Evolutionary conservation across 2,329 filamentous ascomycete genomes (phyloP), one percentile per base, ranked within the genome.

Genomic region (Botrytis pseudocinerea): DNA sequence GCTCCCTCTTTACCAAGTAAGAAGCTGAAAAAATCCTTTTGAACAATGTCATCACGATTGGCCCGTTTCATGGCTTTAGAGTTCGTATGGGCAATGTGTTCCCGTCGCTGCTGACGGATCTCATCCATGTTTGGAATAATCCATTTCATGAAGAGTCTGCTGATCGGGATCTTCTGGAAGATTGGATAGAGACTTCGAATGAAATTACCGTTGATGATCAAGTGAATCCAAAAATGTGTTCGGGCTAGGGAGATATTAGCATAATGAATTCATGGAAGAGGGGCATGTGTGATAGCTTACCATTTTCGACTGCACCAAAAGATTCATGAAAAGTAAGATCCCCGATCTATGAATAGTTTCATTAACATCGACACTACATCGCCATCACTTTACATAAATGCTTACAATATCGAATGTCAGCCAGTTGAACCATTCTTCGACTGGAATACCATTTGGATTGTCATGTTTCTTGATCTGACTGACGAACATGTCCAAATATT

Each of bases 351-450:
- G 35, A 14, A 20, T 22, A 2, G 4, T 57, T 9, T 44, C n/a
- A 42, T 69, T 57, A 69, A 32, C 32, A 32, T 32, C 32, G 32
- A 32, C 32, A 32, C 32, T 32, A 32, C 2, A 32, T 32, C 32
- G 2, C 32, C 32, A 32, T 32, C 32, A 32, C 32, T 32, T 32
- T 32, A 32, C 32, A 32, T 32, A 32, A 4, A 42, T 44, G 1
- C 65, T 59, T 32, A 69, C 65, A 51, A 70, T 62, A 70, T 70
- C 68, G 22, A 70, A 70, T 14, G 54, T 70, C 28, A 70, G n/a
- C 68, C 68, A 70, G 22, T 70, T 70, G 5, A 61, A 70, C 68
- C 68, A 70, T 38, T 70, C 65, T 25, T 69, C 48, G 2, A 69
- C 25, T 32, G 48, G 44, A 35, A 69, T 69, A 42, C 65, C 65